Evolutionary conservation across 495 filamentous ascomycete species (phyloP), one percentile per base, ranked within the genome.

Genomic region (Bathelium albidoporum): DNA sequence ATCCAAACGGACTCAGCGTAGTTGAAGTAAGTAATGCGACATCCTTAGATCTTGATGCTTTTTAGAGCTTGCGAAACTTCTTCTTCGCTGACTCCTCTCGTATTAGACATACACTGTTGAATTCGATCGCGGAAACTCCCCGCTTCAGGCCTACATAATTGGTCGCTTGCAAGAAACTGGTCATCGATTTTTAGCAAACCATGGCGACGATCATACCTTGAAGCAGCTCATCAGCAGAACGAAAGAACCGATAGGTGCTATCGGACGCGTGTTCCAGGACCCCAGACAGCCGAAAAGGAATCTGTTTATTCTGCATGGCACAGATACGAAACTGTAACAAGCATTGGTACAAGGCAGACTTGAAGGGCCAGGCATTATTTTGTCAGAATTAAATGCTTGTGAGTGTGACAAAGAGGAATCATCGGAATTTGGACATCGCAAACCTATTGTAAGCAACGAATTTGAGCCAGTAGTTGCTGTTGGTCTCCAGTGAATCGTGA

Each of bases 91-190:
- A 32, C 32, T 32, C 1, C 59, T 18, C 12, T 20, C 20, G n/a
- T 12, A 29, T 18, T 58, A 84, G 82, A 84, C 82, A 22, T 84
- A 83, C 63, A 84, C 82, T 0, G 77, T 81, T 5, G 75, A 80
- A 43, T 84, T 77, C 62, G 64, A 73, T 31, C 78, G 81, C 2
- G 74, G 78, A 60, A 80, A 80, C 1, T 71, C 59, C 1, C 80
- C 80, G 0, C 31, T 63, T 9, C 66, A 65, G 59, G 81, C 76
- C 0, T 76, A 77, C 69, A 71, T 85, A 5, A 69, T 85, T 0
- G 82, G 81, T 1, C 69, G 81, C 26, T 65, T 85, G 60, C 69
- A 65, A 26, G 58, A 66, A 0, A 78, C 69, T 59, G 73, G 75
- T 0, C 71, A 74, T 64, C 75, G 82, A 1, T 83, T 83, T 65